These are phyloP conservation scores for Cucurbita ficifolia DNA, from an alignment of 306 rosid genomes.

Conservation along the genomic window DNA sequence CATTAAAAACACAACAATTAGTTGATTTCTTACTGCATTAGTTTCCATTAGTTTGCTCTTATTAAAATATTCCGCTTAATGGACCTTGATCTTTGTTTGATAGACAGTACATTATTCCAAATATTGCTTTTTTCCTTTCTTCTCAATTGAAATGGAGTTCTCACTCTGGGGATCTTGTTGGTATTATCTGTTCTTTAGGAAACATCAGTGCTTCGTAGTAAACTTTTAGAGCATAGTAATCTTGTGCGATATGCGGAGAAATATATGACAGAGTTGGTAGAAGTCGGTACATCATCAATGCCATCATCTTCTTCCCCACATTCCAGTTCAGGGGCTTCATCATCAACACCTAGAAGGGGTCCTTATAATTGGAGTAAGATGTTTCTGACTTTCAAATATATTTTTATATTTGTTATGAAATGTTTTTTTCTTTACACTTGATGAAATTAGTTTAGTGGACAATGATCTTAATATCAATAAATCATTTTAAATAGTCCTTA, in stretches of 20 bases:
- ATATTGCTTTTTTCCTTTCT: background rate
- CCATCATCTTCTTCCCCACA: slow-evolving; percentile 32
- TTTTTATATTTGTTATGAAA: background rate
- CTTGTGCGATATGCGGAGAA: slow-evolving; percentile 59
- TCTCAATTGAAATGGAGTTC: background rate
- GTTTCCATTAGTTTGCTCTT: background rate
- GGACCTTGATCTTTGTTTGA: background rate
- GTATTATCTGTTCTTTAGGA: slow-evolving; percentile 40
- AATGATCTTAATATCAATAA: background rate
- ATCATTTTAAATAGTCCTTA: background rate
- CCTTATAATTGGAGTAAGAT: slow-evolving; percentile 57
- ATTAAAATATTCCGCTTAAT: background rate
- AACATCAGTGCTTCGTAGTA: slow-evolving; percentile 52
- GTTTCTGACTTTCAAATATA: background rate
- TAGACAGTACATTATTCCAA: background rate
- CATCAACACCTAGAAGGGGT: slow-evolving; percentile 48
- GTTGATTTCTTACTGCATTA: background rate
- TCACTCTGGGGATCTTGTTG: background rate
- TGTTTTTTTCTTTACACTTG: background rate
- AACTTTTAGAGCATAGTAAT: slow-evolving; percentile 55
- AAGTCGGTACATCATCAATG: slow-evolving; percentile 20
- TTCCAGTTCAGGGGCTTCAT: slow-evolving; percentile 26
- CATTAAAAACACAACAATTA: background rate
- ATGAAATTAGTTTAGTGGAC: background rate
- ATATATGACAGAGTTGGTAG: slow-evolving; percentile 34